These are phyloP conservation scores for Kurtzmaniella cleridarum DNA, from an alignment of 805 yeast genomes.

Conservation along the genomic window DNA sequence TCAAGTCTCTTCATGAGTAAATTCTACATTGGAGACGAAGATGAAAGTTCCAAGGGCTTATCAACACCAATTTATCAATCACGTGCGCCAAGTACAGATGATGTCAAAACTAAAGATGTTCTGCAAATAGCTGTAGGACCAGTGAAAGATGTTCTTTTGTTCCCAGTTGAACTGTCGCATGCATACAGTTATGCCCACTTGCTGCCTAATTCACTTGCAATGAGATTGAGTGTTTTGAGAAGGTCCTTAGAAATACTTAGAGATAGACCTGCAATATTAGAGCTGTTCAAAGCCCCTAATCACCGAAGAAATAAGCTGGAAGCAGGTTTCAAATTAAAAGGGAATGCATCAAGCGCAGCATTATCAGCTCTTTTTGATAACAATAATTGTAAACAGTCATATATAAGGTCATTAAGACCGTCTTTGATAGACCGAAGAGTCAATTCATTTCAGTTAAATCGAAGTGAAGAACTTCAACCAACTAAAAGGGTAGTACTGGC, in stretches of 20 bases:
- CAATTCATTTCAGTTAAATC: constrained; percentile 4
- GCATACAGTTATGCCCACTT: constrained; percentile 81
- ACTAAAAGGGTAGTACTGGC: neutral
- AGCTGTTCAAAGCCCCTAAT: constrained; percentile 23
- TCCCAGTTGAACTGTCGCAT: constrained; percentile 77
- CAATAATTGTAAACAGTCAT: constrained; percentile 5
- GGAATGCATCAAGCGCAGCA: constrained; percentile 44
- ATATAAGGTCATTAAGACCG: constrained; percentile 1
- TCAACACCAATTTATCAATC: too few species aligned
- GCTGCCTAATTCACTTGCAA: constrained; percentile 74
- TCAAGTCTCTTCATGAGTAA: too few species aligned
- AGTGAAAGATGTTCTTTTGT: constrained; percentile 43
- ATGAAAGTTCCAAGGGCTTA: too few species aligned
- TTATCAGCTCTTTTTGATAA: constrained; percentile 35
- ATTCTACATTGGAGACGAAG: too few species aligned
- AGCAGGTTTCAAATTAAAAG: constrained; percentile 24
- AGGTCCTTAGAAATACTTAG: constrained; percentile 70
- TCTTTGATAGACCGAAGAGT: constrained; percentile 7
- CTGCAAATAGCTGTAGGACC: too few species aligned
- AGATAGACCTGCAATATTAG: constrained; percentile 47
- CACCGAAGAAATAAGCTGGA: constrained; percentile 3
- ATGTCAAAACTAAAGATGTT: too few species aligned
- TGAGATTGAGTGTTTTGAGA: constrained; percentile 67
- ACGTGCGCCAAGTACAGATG: too few species aligned
- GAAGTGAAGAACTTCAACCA: neutral